Percentiles rank a stretch among this genome's conserved stretches.
phyloP scores from a whole-genome alignment of 129 eudicot genomes.

The Sambucus nigra region DNA sequence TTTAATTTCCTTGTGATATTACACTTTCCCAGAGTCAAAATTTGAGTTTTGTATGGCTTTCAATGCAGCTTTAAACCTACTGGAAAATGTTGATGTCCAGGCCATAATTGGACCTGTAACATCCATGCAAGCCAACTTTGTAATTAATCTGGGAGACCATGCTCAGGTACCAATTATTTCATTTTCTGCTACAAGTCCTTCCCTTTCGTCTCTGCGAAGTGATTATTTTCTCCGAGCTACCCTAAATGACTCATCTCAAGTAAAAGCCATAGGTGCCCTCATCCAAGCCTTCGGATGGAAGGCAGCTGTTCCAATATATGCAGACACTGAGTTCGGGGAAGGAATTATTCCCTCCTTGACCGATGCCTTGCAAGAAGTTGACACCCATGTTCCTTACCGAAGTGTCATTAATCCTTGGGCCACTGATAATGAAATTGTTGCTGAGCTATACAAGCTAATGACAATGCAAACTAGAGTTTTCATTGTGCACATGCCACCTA shows the following conservation, averaged over 20 bases:
- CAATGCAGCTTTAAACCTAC: slow-evolving; percentile 45
- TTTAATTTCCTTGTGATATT: neutral
- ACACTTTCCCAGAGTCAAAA: neutral
- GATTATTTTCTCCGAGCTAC: slow-evolving; percentile 36
- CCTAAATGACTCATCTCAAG: slow-evolving; percentile 34
- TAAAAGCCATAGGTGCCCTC: slow-evolving; percentile 24
- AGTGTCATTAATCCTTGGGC: slow-evolving; percentile 27
- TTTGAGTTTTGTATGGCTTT: neutral
- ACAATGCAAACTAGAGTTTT: slow-evolving; percentile 36
- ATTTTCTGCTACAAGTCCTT: slow-evolving; percentile 42
- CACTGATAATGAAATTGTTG: slow-evolving; percentile 18
- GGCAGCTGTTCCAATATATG: slow-evolving; percentile 31
- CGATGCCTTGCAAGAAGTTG: slow-evolving; percentile 21
- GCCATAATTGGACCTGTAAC: slow-evolving; percentile 39
- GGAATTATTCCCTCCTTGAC: slow-evolving; percentile 33
- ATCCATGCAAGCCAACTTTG: slow-evolving; percentile 37
- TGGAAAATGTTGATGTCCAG: slow-evolving; percentile 34
- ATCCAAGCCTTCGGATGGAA: slow-evolving; percentile 38
- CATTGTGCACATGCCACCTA: slow-evolving; percentile 24
- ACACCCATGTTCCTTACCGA: slow-evolving; percentile 20
- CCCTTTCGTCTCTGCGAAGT: slow-evolving; percentile 26
- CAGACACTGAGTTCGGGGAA: slow-evolving; percentile 40
- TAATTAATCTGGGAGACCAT: slow-evolving; percentile 28
- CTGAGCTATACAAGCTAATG: slow-evolving; percentile 36
- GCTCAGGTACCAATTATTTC: slow-evolving; percentile 48